These are phyloP conservation scores for Fusarium tricinctum DNA, from an alignment of 2,329 filamentous ascomycete genomes.

Conservation along the genomic window DNA sequence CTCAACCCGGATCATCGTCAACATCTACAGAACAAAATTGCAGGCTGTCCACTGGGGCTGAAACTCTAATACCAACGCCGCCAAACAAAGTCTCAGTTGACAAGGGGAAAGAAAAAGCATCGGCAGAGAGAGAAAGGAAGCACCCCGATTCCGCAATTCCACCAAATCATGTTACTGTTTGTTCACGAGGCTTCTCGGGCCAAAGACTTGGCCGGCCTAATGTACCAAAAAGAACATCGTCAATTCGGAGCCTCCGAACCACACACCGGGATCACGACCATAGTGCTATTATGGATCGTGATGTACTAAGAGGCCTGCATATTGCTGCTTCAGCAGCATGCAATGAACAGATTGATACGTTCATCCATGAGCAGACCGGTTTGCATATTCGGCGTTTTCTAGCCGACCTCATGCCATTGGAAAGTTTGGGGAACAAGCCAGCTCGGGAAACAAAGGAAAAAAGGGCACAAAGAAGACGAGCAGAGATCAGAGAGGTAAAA, in stretches of 20 bases:
- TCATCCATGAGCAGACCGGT: slow-evolving; percentile 66
- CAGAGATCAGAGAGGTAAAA: slow-evolving; percentile 55
- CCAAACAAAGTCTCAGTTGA: neutral
- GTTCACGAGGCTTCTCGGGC: slow-evolving; percentile 48
- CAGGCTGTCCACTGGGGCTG: slow-evolving; percentile 8
- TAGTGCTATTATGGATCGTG: slow-evolving; percentile 60
- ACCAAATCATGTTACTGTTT: slow-evolving; percentile 46
- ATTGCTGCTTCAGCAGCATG: slow-evolving; percentile 70
- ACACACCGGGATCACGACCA: slow-evolving; percentile 53
- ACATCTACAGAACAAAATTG: slow-evolving; percentile 18
- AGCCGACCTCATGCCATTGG: slow-evolving; percentile 66
- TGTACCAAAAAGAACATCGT: slow-evolving; percentile 56
- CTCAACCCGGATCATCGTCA: slow-evolving; percentile 12
- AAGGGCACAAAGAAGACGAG: slow-evolving; percentile 49
- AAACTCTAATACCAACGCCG: slow-evolving; percentile 1
- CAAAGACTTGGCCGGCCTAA: slow-evolving; percentile 51
- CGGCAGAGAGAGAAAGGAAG: neutral
- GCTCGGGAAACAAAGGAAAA: slow-evolving; percentile 46
- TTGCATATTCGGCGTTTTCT: slow-evolving; percentile 67
- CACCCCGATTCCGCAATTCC: slow-evolving; percentile 12
- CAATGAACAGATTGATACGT: slow-evolving; percentile 66
- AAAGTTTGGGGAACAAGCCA: slow-evolving; percentile 57
- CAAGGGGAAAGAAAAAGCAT: neutral
- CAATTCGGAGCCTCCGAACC: slow-evolving; percentile 48
- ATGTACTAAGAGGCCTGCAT: slow-evolving; percentile 68